These are phyloP conservation scores for Fraxinus angustifolia DNA, from an alignment of 305 asterid genomes.

Conservation along the genomic window DNA sequence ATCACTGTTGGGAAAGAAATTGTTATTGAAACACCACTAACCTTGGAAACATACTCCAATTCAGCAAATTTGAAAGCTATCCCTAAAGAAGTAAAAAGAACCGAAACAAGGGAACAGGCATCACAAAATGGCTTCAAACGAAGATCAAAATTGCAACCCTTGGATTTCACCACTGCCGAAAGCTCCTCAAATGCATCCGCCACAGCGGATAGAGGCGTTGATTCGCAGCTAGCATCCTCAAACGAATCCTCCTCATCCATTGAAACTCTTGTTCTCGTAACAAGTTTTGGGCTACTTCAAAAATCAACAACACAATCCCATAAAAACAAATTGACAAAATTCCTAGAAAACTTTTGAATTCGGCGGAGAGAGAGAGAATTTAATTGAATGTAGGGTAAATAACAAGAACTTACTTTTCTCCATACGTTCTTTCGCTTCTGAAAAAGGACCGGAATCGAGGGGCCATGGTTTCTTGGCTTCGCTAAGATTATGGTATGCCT, in stretches of 20 bases:
- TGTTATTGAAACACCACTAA: slow-evolving; percentile 20
- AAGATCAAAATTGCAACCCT: slow-evolving; percentile 47
- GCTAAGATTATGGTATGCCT: slow-evolving; percentile 34
- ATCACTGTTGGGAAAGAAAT: neutral
- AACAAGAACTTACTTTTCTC: slow-evolving; percentile 25
- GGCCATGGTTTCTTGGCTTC: slow-evolving; percentile 33
- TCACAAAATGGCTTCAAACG: slow-evolving; percentile 77
- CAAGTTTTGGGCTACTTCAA: slow-evolving; percentile 30
- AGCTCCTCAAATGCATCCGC: slow-evolving; percentile 88
- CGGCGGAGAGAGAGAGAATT: neutral
- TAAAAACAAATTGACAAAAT: neutral
- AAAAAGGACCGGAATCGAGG: slow-evolving; percentile 35
- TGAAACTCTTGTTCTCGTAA: slow-evolving; percentile 11
- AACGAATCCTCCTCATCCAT: slow-evolving; percentile 50
- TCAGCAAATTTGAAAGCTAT: slow-evolving; percentile 93
- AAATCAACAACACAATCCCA: slow-evolving; percentile 24
- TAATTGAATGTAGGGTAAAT: neutral
- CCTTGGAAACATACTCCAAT: slow-evolving; percentile 81
- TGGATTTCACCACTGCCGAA: slow-evolving; percentile 43
- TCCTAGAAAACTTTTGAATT: neutral
- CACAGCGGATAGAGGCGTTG: slow-evolving; percentile 64
- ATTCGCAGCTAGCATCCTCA: slow-evolving; percentile 32
- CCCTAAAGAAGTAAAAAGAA: slow-evolving; percentile 84
- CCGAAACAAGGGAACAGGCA: slow-evolving; percentile 82
- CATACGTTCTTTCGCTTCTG: slow-evolving; percentile 22